These are phyloP conservation scores for Gaeumannomyces sp. DNA, from an alignment of 2,329 filamentous ascomycete genomes.

Conservation along the genomic window DNA sequence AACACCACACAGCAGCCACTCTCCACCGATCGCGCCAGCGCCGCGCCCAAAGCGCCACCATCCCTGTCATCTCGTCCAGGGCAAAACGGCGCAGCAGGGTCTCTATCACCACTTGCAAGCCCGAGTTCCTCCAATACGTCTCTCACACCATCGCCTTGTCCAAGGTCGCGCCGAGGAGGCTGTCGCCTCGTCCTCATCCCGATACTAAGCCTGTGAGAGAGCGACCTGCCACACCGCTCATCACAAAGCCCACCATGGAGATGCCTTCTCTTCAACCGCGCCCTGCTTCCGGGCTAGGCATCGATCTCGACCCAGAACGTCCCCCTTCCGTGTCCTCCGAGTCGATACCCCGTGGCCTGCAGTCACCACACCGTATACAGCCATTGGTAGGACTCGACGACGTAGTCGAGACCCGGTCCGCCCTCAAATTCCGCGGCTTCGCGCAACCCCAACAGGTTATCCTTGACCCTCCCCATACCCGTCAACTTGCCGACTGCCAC, in stretches of 20 bases:
- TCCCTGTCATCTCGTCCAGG: conserved; percentile 20
- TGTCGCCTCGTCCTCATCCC: not conserved
- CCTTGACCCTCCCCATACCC: conserved; percentile 57
- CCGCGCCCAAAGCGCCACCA: conserved; percentile 27
- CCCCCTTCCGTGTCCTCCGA: conserved; percentile 23
- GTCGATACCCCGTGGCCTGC: conserved; percentile 26
- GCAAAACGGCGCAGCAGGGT: conserved; percentile 20
- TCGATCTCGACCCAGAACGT: conserved; percentile 14
- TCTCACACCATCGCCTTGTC: conserved; percentile 15
- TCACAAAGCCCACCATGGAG: not conserved
- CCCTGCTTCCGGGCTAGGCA: not conserved
- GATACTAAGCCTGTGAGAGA: not conserved
- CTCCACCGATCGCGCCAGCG: conserved; percentile 27
- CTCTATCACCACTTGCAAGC: conserved; percentile 16
- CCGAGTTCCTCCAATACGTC: conserved; percentile 18
- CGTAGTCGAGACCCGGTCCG: conserved; percentile 35
- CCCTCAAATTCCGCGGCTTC: conserved; percentile 48
- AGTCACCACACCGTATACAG: conserved; percentile 24
- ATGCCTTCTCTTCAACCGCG: not conserved
- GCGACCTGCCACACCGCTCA: not conserved
- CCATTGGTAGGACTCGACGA: conserved; percentile 26
- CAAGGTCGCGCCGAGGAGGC: conserved; percentile 5
- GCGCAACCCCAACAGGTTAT: conserved; percentile 51
- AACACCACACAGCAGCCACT: conserved; percentile 24
- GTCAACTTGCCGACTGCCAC: conserved; percentile 49